Conservation (phyloP, 768 basidiomycete genomes). For the Coprinellus aureogranulatus region DNA sequence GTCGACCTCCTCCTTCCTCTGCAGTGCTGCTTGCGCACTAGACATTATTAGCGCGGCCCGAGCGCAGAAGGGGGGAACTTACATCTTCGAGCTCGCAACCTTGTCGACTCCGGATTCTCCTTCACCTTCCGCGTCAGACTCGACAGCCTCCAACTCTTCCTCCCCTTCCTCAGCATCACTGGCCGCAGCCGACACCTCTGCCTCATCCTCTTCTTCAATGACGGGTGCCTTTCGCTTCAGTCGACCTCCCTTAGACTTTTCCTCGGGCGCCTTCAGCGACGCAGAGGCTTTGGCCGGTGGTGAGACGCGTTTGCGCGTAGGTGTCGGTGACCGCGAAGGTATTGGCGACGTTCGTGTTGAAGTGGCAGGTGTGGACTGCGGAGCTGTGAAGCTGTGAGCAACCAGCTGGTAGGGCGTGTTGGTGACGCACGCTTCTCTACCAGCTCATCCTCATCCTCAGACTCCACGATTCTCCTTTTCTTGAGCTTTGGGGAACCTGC, state of each 20-base stretch:
- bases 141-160: constrained; percentile 21
- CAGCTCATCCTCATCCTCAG: constrained; percentile 49
- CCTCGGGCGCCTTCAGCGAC: constrained; percentile 8
- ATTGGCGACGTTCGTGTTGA: background rate
- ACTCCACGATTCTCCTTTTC: constrained; percentile 51
- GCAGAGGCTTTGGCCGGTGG: background rate
- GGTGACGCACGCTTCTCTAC: background rate
- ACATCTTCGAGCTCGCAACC: constrained; percentile 65
- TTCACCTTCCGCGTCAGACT: constrained; percentile 20
- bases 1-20: constrained; percentile 66
- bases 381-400: background rate
- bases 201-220: constrained; percentile 14
- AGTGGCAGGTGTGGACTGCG: constrained; percentile 1
- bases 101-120: constrained; percentile 19
- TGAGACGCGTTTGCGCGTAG: background rate
- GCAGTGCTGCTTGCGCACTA: constrained; percentile 70
- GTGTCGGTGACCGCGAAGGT: background rate
- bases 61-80: background rate
- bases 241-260: background rate
- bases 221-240: constrained; percentile 18
- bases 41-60: background rate
- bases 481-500: constrained; percentile 41
- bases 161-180: constrained; percentile 33
- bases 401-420: background rate
- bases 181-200: constrained; percentile 22